A percentile compares a stretch with the other conserved stretches of the same genome.
phyloP scores from a whole-genome alignment of 2,329 filamentous ascomycete species.

The Penicillium sp. region DNA sequence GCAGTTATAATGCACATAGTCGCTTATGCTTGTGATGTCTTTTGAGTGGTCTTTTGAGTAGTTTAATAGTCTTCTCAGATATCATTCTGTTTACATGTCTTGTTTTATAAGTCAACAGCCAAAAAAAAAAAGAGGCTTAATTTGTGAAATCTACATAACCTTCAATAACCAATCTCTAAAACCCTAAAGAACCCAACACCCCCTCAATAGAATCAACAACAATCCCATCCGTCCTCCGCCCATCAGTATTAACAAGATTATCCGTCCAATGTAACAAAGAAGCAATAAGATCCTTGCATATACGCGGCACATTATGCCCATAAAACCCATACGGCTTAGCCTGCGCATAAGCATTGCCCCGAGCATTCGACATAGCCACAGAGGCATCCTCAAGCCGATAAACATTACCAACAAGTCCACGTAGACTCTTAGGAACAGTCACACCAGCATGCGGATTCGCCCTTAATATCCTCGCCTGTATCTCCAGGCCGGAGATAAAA shows the following conservation, averaged over 20 bases:
- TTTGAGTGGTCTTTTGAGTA: too few relatives aligned
- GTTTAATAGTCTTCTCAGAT: too few relatives aligned
- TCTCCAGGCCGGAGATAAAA: not conserved
- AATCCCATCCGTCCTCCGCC: conserved; percentile 1
- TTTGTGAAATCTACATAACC: too few relatives aligned
- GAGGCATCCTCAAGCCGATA: not conserved
- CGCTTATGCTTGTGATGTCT: too few relatives aligned
- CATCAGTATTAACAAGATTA: conserved; percentile 5
- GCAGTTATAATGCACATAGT: too few relatives aligned
- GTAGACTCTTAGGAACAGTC: conserved; percentile 10
- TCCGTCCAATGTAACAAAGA: conserved; percentile 6
- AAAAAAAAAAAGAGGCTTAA: too few relatives aligned
- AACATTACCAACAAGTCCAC: conserved; percentile 3
- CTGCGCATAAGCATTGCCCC: not conserved
- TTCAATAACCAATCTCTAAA: not conserved
- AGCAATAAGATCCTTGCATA: conserved; percentile 1
- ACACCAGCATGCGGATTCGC: conserved; percentile 8
- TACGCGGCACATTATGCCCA: not conserved
- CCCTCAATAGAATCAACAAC: not conserved
- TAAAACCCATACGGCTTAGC: conserved; percentile 2
- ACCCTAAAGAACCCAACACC: not conserved
- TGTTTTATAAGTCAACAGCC: too few relatives aligned
- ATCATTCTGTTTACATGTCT: too few relatives aligned
- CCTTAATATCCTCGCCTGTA: not conserved
- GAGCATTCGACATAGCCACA: not conserved